Base-by-base conservation (phyloP, 805 yeast genomes). In the Saturnispora zaruensis region DNA sequence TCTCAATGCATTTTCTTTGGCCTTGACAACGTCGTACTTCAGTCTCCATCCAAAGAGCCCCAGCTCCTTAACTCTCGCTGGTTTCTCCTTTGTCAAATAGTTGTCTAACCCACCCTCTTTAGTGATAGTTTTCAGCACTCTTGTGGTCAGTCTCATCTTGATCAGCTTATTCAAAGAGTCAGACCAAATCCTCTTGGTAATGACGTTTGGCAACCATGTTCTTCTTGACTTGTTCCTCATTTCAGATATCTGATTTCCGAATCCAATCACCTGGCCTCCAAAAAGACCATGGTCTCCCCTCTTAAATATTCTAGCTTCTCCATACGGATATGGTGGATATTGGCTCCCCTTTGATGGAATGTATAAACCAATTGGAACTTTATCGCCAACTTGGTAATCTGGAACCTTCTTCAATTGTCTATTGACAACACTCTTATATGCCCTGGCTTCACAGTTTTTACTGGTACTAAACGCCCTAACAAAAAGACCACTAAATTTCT, bases 41-140 rank as follows among this genome's bases (percentile, higher is more conserved):
- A 93, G 73, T 59, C 78, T 78, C 98, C 98, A 93, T 32, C 98
- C 99, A 51, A 78, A 73, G 49, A 90, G 84, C 0, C 99, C 99
- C 61, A 93, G 71, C 64, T 93, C 96, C 71, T 93, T 93, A 56
- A 87, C 74, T 70, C 99, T 77, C 3, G 95, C 95, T 5, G 95
- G 73, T 57, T 85, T 87, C 52, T 89, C 95, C 67, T 93, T 93
- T 41, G 81, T 75, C 53, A 93, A 67, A 64, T 93, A 93, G 55
- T 82, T 82, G 63, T 93, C 99, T 50, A 93, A 73, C 5, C 99
- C 99, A 54, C 99, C 99, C 66, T 91, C 98, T 59, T 81, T 87
- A 51, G 87, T 84, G 52, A 93, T 83, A 0, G 97, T 89, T 59
- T 82, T 80, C 62, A 93, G 74, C 5, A 89, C 97, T 52, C 82